Base-by-base conservation (phyloP, 164 flowering plant species). In the Paratinospora sagittata region DNA sequence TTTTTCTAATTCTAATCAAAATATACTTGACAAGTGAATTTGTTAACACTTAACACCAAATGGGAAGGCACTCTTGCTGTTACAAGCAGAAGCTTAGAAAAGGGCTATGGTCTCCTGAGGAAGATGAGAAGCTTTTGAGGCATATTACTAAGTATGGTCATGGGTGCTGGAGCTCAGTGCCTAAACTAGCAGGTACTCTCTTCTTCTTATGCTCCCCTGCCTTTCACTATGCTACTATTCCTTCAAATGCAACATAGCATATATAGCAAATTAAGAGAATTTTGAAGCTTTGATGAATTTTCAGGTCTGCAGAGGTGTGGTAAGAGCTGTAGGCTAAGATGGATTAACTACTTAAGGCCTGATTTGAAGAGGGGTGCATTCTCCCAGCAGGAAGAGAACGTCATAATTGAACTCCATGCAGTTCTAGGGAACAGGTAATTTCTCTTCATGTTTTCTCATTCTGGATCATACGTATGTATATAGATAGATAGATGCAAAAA, bases 111-210 rank as follows among this genome's bases (percentile, higher is more conserved):
- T 92, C 96, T 27, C 98, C 98, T 0, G 98, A 93, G 77, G 98
- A 93, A 82, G 98, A 93, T 78, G 95, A 90, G 80, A 93, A 88
- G 72, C 95, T 93, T 61, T 70, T 87, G 39, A 84, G 81, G 63
- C 87, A 90, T 73, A 89, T 93, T 24, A 89, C 93, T 13, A 87
- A 85, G 68, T 83, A 79, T 73, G 98, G 98, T 14, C 96, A 89
- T 82, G 98, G 98, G 0, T 93, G 98, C 67, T 93, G 98, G 98
- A 89, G 97, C 77, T 89, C 98, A 67, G 98, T 93, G 66, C 96
- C 98, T 41, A 91, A 89, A 69, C 88, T 83, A 65, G 93, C 97
- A 72, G 97, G 96, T 92, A 68, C 27, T 23, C 30, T 17, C 11
- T 43, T 5, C 4, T 41, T 45, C 5, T 27, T 11, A 27, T 21